Conservation (phyloP, 192 early-diverging fungal species). For the Coemansia sp. region DNA sequence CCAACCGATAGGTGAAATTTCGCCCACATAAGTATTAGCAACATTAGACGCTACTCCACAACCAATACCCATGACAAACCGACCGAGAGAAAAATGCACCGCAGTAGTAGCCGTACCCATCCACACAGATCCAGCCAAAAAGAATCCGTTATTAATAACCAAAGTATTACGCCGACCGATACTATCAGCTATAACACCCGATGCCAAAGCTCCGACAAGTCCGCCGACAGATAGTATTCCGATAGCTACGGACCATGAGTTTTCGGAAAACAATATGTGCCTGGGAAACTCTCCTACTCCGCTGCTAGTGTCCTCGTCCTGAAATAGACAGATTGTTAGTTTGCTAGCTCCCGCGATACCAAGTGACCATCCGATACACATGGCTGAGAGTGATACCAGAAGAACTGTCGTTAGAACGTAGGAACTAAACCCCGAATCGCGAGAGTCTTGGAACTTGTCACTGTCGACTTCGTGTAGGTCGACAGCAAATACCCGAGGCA, state of each 20-base stretch:
- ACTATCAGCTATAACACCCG: conserved; percentile 56
- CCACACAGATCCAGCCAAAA: conserved; percentile 66
- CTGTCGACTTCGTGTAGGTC: conserved; percentile 48
- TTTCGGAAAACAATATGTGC: conserved; percentile 37
- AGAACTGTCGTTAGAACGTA: conserved; percentile 42
- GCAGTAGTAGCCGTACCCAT: conserved; percentile 64
- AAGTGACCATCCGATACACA: conserved; percentile 45
- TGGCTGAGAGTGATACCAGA: conserved; percentile 45
- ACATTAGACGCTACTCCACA: conserved; percentile 66
- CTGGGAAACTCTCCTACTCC: conserved; percentile 25
- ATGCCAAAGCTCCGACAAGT: conserved; percentile 64
- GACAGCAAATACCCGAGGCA: conserved; percentile 48
- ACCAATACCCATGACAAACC: conserved; percentile 71
- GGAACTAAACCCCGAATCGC: conserved; percentile 49
- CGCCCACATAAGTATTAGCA: conserved; percentile 70
- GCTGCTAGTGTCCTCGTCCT: conserved; percentile 14
- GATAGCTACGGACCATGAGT: conserved; percentile 57
- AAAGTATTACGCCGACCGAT: conserved; percentile 70
- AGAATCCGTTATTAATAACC: conserved; percentile 70
- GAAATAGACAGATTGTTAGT: conserved; percentile 35
- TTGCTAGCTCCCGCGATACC: conserved; percentile 47
- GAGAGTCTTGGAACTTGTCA: conserved; percentile 54
- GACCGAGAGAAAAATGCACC: conserved; percentile 69
- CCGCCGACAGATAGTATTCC: conserved; percentile 65
- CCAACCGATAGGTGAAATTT: conserved; percentile 68